Percentiles rank a stretch among this genome's conserved stretches.
Conservation (phyloP, 2,329 filamentous ascomycete genomes). For the Pyricularia pennisetigena region DNA sequence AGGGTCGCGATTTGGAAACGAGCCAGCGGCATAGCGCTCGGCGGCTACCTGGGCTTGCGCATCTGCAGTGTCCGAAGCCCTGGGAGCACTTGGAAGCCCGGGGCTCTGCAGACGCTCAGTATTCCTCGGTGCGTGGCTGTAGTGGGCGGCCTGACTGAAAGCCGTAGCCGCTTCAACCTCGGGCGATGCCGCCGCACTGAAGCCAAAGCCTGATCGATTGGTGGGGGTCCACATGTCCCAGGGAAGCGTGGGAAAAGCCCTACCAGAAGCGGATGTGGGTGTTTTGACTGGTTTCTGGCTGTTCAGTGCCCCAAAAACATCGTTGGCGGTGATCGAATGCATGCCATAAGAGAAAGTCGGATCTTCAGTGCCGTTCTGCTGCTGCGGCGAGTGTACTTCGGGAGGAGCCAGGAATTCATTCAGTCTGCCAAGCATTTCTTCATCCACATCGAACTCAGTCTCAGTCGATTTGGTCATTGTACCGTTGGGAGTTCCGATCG, state of each 20-base stretch:
- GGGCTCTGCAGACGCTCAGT: background rate
- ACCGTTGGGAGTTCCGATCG: background rate
- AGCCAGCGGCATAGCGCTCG: background rate
- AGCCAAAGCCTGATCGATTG: background rate
- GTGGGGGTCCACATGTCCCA: constrained; percentile 32
- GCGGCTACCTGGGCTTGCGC: background rate
- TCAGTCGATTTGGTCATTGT: background rate
- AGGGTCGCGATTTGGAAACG: background rate
- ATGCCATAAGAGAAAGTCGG: constrained; percentile 40
- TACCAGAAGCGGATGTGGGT: constrained; percentile 22
- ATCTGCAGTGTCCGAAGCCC: background rate
- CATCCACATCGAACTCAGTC: constrained; percentile 17
- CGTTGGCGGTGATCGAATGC: constrained; percentile 40
- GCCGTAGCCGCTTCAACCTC: background rate
- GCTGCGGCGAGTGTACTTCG: constrained; percentile 15
- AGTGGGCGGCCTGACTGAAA: constrained; percentile 1
- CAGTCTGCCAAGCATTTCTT: constrained; percentile 36
- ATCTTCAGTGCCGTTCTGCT: constrained; percentile 18
- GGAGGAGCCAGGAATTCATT: constrained; percentile 37
- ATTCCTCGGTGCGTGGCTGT: background rate
- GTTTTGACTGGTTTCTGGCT: constrained; percentile 20
- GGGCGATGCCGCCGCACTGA: background rate
- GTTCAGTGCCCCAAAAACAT: constrained; percentile 32
- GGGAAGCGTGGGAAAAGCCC: constrained; percentile 32
- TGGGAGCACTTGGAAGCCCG: background rate